phyloP scores from a whole-genome alignment of 495 filamentous ascomycete species.

The Trichocladium antarcticum region DNA sequence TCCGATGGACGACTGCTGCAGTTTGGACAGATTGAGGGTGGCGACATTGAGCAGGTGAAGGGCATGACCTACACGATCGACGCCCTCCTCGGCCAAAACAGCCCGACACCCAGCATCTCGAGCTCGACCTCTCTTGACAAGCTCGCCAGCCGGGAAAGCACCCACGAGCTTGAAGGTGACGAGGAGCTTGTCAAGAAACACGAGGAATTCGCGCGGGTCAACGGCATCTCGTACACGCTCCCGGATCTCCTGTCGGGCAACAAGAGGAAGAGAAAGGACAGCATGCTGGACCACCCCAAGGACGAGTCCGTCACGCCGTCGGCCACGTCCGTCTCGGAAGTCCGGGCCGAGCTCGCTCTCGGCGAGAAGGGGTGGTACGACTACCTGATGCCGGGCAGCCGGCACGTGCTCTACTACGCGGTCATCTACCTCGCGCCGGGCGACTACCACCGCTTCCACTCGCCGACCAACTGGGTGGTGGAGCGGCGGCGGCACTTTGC shows the following conservation, averaged over 20 bases:
- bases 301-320: conserved; percentile 45
- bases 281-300: conserved; percentile 24
- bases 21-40: conserved; percentile 80
- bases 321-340: conserved; percentile 63
- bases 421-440: conserved; percentile 97
- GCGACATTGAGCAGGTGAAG: conserved; percentile 97
- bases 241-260: conserved; percentile 79
- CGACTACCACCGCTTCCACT: conserved; percentile 98
- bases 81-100: conserved; percentile 66
- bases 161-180: conserved; percentile 28
- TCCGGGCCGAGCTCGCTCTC: conserved; percentile 70
- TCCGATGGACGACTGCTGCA: conserved; percentile 85
- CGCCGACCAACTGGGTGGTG: conserved; percentile 85
- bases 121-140: conserved; percentile 15
- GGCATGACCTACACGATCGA: conserved; percentile 96
- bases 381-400: conserved; percentile 43
- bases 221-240: conserved; percentile 93
- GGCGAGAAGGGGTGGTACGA: conserved; percentile 71
- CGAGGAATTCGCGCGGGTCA: conserved; percentile 88
- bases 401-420: conserved; percentile 74
- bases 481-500: conserved; percentile 89
- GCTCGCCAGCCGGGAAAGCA: conserved; percentile 1
- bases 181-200: conserved; percentile 62
- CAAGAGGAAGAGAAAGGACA: conserved; percentile 22
- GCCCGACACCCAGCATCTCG: conserved; percentile 34